These are phyloP conservation scores for Beauveria scarabaeidicola DNA, from an alignment of 2,329 filamentous ascomycete species.

Conservation along the genomic window DNA sequence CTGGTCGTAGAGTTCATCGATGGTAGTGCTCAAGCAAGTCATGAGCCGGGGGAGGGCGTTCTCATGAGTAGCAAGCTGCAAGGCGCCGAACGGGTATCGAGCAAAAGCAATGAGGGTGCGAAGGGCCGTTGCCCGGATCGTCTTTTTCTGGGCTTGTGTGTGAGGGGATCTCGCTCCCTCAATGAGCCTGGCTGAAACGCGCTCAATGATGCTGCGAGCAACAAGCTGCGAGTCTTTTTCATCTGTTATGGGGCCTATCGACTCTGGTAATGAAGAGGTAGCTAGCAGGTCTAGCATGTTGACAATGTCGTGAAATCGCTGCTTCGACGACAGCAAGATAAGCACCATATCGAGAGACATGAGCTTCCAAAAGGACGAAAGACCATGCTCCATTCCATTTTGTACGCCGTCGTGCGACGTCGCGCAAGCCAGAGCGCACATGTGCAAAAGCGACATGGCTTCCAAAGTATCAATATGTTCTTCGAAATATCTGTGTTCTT, in stretches of 20 bases:
- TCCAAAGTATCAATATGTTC: constrained; percentile 54
- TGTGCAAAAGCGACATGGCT: constrained; percentile 58
- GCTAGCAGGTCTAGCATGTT: constrained; percentile 57
- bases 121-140: constrained; percentile 38
- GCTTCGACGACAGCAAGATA: constrained; percentile 58
- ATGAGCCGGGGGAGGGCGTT: constrained; percentile 67
- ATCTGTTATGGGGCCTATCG: constrained; percentile 56
- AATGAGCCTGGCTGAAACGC: constrained; percentile 53
- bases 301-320: constrained; percentile 54
- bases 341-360: constrained; percentile 60
- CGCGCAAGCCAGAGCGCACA: constrained; percentile 53
- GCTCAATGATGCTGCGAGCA: constrained; percentile 47
- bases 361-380: constrained; percentile 54
- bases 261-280: constrained; percentile 54
- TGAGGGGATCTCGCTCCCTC: constrained; percentile 39
- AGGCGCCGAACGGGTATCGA: constrained; percentile 51
- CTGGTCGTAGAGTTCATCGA: constrained; percentile 65
- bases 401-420: constrained; percentile 26
- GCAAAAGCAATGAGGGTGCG: constrained; percentile 53
- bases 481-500: constrained; percentile 30
- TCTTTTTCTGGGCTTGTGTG: constrained; percentile 31
- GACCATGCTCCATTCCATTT: constrained; percentile 21
- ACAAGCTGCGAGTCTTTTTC: constrained; percentile 34
- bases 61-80: constrained; percentile 59
- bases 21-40: constrained; percentile 52